A percentile compares a stretch with the other conserved stretches of the same genome.
These are phyloP conservation scores for Penicillium rolfsii DNA, from an alignment of 2,329 filamentous ascomycete species.

Conservation along the genomic window DNA sequence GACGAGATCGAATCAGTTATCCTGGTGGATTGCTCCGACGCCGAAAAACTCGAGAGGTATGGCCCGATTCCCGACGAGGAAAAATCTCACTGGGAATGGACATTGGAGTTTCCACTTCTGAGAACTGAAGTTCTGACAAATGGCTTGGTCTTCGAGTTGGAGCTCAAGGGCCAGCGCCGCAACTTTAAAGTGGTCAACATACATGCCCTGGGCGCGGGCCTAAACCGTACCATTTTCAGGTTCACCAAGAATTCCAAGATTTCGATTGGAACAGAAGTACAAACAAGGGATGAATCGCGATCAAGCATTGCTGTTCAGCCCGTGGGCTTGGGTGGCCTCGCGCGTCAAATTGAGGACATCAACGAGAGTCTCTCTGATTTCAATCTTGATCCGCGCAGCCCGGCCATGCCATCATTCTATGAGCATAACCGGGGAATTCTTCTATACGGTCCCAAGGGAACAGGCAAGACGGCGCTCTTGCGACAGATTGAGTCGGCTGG, in stretches of 20 bases:
- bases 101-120: conserved; percentile 48
- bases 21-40: conserved; percentile 61
- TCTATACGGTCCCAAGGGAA: conserved; percentile 79
- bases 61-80: conserved; percentile 43
- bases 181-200: conserved; percentile 66
- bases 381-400: conserved; percentile 37
- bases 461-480: conserved; percentile 79
- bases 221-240: conserved; percentile 39
- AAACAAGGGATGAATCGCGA: conserved; percentile 18
- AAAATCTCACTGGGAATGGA: conserved; percentile 53
- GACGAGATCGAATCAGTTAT: conserved; percentile 62
- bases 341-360: conserved; percentile 64
- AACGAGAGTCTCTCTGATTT: conserved; percentile 68
- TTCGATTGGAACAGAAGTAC: conserved; percentile 35
- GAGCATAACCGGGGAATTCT: conserved; percentile 63
- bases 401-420: conserved; percentile 47
- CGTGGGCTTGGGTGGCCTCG: conserved; percentile 68
- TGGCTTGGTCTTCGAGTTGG: conserved; percentile 70
- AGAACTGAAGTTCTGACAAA: conserved; percentile 69
- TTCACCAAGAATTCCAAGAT: conserved; percentile 41
- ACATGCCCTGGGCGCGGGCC: conserved; percentile 47
- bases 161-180: conserved; percentile 59
- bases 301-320: conserved; percentile 37
- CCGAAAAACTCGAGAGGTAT: conserved; percentile 42
- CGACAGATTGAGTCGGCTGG: conserved; percentile 66